Evolutionary conservation across 2,329 filamentous ascomycete genomes (phyloP).

Genomic region (Ceratocystis variospora): DNA sequence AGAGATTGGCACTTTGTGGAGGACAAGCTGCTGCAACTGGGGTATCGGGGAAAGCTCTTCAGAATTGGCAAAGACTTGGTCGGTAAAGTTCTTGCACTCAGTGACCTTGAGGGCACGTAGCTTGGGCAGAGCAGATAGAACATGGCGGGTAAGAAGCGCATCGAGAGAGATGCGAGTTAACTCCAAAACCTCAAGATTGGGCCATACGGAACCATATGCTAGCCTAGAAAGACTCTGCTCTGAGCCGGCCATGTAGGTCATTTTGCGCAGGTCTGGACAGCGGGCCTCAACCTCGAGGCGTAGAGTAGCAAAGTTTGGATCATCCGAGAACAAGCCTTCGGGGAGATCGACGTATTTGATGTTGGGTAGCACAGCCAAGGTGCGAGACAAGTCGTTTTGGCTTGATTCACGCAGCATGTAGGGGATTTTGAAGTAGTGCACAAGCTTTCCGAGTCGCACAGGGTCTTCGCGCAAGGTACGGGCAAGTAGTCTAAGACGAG

Average conservation of each 20-base stretch:
- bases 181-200: constrained; percentile 58
- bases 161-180: constrained; percentile 55
- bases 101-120: constrained; percentile 64
- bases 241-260: constrained; percentile 67
- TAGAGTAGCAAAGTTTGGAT: constrained; percentile 58
- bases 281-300: constrained; percentile 72
- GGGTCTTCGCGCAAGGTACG: constrained; percentile 69
- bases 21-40: constrained; percentile 55
- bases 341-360: constrained; percentile 83
- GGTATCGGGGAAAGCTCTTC: constrained; percentile 60
- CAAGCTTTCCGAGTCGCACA: constrained; percentile 50
- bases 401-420: constrained; percentile 89
- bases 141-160: constrained; percentile 54
- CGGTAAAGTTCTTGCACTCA: constrained; percentile 55
- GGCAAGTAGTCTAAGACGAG: constrained; percentile 63
- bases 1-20: constrained; percentile 62
- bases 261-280: constrained; percentile 74
- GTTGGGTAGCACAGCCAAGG: constrained; percentile 71
- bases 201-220: constrained; percentile 51
- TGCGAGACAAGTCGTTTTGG: constrained; percentile 71
- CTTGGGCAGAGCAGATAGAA: constrained; percentile 50
- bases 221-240: constrained; percentile 65
- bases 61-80: constrained; percentile 58
- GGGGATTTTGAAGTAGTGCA: constrained; percentile 72
- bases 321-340: constrained; percentile 73